phyloP scores from a whole-genome alignment of 495 filamentous ascomycete genomes.

The Saxispiralis lemnorum region DNA sequence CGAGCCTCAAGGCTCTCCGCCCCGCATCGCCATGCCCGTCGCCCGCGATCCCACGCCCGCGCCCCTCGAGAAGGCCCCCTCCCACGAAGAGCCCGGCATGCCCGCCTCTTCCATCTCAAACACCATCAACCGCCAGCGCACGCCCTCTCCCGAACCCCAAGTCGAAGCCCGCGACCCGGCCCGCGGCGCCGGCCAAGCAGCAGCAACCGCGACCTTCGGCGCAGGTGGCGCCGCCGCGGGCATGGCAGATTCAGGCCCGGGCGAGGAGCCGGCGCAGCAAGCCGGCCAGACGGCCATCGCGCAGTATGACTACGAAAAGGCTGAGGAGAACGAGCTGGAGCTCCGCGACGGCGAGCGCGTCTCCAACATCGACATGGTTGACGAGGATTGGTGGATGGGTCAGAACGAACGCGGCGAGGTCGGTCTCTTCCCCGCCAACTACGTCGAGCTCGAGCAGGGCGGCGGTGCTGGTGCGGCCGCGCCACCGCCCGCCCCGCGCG shows the following conservation, averaged over 20 bases:
- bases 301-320: constrained; percentile 93
- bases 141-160: constrained; percentile 44
- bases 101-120: constrained; percentile 40
- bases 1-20: constrained; percentile 45
- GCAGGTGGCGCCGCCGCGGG: not conserved
- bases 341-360: constrained; percentile 79
- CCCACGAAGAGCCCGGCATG: constrained; percentile 28
- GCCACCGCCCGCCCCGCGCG: constrained; percentile 18
- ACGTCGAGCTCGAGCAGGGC: constrained; percentile 62
- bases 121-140: constrained; percentile 42
- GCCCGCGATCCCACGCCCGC: constrained; percentile 39
- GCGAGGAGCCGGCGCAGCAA: constrained; percentile 14
- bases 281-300: constrained; percentile 53
- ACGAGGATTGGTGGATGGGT: constrained; percentile 94
- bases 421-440: constrained; percentile 91
- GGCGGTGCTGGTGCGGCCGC: constrained; percentile 16
- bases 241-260: too few relatives aligned
- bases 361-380: constrained; percentile 94
- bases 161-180: constrained; percentile 37
- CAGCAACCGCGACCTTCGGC: constrained; percentile 29
- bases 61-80: constrained; percentile 34
- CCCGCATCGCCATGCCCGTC: constrained; percentile 77
- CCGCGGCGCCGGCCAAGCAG: constrained; percentile 42
- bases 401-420: constrained; percentile 61
- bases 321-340: constrained; percentile 89